Base-by-base conservation (phyloP, 805 yeast species). In the Candida bentonensis region DNA sequence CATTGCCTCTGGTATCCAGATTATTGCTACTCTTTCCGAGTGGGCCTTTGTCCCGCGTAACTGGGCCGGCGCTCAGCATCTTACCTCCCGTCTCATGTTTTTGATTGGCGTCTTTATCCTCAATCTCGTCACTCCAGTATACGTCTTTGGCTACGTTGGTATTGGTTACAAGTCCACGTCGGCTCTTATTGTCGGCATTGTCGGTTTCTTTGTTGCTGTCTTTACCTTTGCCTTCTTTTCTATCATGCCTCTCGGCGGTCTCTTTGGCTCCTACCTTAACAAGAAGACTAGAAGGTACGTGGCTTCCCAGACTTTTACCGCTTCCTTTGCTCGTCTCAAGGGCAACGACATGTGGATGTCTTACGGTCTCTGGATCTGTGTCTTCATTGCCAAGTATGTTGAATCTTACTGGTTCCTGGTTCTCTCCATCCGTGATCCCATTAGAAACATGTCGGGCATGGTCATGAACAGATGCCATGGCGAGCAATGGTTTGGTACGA, bases 61-160 rank as follows among this genome's bases (percentile, higher is more conserved):
- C 55, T 92, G 97, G 97, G 94, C 97, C 27, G 98, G 99, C 66
- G 96, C 97, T 63, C 97, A 89, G 69, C 96, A 84, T 63, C 74
- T 92, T 60, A 69, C 86, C 30, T 85, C 95, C 67, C 81, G 98
- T 62, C 71, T 92, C 56, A 60, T 79, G 70, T 82, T 88, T 61
- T 65, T 89, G 61, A 53, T 80, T 44, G 52, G 75, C 43, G 75
- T 87, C 53, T 69, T 87, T 46, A 70, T 68, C 44, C 56, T 79
- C 50, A 92, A 89, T 65, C 69, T 89, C 59, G 94, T 80, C 53
- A 95, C 97, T 30, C 77, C 85, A 25, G 77, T 85, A 45, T 92
- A 84, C 59, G 79, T 88, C 33, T 85, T 86, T 64, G 80, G 80
- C 52, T 83, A 82, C 67, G 82, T 86, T 49, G 82, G 84, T 47